Evolutionary conservation across 441 rosid species (phyloP).

Genomic region (Metrosideros polymorpha): DNA sequence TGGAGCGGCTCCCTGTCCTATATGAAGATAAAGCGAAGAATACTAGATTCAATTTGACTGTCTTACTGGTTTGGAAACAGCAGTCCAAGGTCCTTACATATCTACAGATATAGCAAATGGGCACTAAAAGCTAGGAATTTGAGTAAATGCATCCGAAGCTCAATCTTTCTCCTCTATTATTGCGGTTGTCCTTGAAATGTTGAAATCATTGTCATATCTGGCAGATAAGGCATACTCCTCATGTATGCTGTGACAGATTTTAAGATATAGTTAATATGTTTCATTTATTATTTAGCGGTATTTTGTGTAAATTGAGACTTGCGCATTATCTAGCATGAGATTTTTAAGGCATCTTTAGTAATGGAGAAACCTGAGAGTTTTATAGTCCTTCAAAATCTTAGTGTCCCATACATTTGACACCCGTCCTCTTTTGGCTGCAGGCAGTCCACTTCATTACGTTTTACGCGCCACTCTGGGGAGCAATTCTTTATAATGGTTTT

Average conservation of each 20-base stretch:
- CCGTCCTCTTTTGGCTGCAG: constrained; percentile 28
- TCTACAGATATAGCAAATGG: neutral
- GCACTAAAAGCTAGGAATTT: neutral
- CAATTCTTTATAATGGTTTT: constrained; percentile 90
- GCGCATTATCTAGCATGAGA: neutral
- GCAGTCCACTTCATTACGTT: constrained; percentile 86
- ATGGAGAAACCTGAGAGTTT: neutral
- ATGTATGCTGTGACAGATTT: neutral
- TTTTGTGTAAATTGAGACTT: neutral
- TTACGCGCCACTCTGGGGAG: constrained; percentile 89
- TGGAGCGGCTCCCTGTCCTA: neutral
- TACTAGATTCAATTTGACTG: neutral
- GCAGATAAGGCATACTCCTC: neutral
- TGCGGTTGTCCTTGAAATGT: neutral
- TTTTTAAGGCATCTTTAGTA: neutral
- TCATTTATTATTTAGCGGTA: neutral
- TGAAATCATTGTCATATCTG: neutral
- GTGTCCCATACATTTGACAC: neutral
- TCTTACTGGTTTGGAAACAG: neutral
- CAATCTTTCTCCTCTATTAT: neutral
- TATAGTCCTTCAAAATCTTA: neutral
- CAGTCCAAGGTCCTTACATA: neutral
- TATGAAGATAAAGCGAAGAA: neutral
- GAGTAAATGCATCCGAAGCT: neutral
- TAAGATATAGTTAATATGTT: neutral